These are phyloP conservation scores for Trichoderma brevicompactum DNA, from an alignment of 2,329 filamentous ascomycete species.

Conservation along the genomic window DNA sequence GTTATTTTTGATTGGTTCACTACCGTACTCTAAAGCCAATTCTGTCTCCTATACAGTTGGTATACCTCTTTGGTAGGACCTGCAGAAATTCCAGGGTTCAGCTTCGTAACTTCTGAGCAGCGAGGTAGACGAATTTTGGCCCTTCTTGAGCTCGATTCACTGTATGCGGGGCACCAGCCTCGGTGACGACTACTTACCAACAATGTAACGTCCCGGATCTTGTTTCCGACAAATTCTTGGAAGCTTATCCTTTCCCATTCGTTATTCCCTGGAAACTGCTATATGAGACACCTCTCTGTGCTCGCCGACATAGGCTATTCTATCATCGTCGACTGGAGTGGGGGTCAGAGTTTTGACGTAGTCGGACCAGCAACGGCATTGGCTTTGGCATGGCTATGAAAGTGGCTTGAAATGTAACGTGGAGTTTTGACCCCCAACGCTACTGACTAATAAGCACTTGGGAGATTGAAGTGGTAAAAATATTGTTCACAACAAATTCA, in stretches of 20 bases:
- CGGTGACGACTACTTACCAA: background rate
- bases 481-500: background rate
- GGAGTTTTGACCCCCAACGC: slow-evolving; percentile 18
- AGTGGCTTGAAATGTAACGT: slow-evolving; percentile 26
- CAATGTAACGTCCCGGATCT: slow-evolving; percentile 26
- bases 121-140: background rate
- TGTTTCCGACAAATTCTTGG: background rate
- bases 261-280: background rate
- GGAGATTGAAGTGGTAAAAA: background rate
- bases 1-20: background rate
- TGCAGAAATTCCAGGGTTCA: background rate
- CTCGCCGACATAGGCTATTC: slow-evolving; percentile 15
- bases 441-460: background rate
- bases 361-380: background rate
- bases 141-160: background rate
- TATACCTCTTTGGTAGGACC: background rate
- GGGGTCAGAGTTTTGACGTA: slow-evolving; percentile 8
- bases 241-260: background rate
- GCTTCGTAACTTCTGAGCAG: background rate
- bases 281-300: background rate
- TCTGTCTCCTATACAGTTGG: background rate
- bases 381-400: background rate
- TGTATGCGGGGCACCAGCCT: background rate
- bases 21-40: background rate
- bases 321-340: background rate